phyloP scores from a whole-genome alignment of 495 filamentous ascomycete species.

The Annulohypoxylon maeteangense region DNA sequence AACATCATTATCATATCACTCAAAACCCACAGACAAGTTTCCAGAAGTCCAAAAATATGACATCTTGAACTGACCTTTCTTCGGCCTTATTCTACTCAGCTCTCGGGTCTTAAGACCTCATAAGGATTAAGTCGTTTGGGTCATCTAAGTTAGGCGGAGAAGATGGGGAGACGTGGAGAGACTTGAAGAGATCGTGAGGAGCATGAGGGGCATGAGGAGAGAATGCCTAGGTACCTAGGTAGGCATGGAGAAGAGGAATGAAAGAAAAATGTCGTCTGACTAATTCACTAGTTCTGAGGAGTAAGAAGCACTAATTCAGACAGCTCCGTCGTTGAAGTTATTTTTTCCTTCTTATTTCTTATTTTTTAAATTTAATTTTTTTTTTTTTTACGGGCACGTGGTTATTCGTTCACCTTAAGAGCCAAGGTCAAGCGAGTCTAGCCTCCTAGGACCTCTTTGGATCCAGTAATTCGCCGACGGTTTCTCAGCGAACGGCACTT shows the following conservation, averaged over 20 bases:
- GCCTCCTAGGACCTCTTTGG: not conserved
- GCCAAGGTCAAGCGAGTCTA: not conserved
- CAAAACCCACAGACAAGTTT: slow-evolving; percentile 9
- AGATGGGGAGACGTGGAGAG: not conserved
- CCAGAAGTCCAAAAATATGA: slow-evolving; percentile 9
- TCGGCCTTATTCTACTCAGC: slow-evolving; percentile 21
- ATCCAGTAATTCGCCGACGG: slow-evolving; percentile 13
- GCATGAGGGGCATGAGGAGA: not conserved
- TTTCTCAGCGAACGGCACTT: slow-evolving; percentile 26
- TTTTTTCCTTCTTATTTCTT: not conserved
- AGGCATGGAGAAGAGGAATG: not conserved
- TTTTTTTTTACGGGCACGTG: not conserved
- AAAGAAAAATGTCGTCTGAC: not conserved
- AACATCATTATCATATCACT: not conserved
- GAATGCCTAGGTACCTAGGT: too few relatives aligned
- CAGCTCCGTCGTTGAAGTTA: not conserved
- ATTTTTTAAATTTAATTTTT: not conserved
- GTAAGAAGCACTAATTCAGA: not conserved
- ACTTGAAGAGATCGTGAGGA: not conserved
- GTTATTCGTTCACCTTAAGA: not conserved
- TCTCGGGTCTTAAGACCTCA: not conserved
- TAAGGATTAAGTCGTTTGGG: slow-evolving; percentile 14
- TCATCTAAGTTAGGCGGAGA: slow-evolving; percentile 10
- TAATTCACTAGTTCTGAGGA: not conserved
- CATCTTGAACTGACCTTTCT: slow-evolving; percentile 8